phyloP scores from a whole-genome alignment of 805 yeast genomes.

The Kodamaea kaohsiungensis region DNA sequence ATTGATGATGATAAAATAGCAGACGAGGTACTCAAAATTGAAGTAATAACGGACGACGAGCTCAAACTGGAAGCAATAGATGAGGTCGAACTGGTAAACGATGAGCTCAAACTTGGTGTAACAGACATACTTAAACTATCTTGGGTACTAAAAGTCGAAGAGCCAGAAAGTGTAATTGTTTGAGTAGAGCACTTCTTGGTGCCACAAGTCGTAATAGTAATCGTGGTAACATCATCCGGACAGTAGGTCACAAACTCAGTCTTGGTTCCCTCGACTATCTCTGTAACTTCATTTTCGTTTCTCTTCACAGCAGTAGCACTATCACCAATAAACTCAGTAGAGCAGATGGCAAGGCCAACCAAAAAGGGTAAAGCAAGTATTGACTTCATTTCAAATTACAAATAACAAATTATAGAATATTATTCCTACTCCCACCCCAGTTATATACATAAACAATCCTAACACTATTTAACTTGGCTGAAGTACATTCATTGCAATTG shows the following conservation, averaged over 20 bases:
- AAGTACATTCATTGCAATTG: background rate
- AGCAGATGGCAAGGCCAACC: background rate
- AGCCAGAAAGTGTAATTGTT: background rate
- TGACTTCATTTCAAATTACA: background rate
- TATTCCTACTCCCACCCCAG: background rate
- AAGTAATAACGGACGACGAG: no score
- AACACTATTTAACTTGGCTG: background rate
- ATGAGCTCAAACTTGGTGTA: no score
- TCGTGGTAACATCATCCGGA: background rate
- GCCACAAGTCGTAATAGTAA: background rate
- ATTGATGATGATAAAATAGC: no score
- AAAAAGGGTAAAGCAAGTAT: background rate
- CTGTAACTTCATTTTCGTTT: background rate
- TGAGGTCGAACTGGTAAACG: no score
- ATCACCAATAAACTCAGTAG: background rate
- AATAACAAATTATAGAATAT: background rate
- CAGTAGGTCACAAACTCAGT: background rate
- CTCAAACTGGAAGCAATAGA: no score
- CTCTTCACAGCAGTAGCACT: background rate
- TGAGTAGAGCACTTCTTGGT: background rate
- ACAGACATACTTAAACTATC: no score
- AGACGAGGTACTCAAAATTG: no score
- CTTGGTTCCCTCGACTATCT: background rate
- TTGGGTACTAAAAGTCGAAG: background rate
- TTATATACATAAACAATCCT: background rate